These are phyloP conservation scores for Mucor velutinosus DNA, from an alignment of 371 early-diverging fungal genomes.

Conservation along the genomic window DNA sequence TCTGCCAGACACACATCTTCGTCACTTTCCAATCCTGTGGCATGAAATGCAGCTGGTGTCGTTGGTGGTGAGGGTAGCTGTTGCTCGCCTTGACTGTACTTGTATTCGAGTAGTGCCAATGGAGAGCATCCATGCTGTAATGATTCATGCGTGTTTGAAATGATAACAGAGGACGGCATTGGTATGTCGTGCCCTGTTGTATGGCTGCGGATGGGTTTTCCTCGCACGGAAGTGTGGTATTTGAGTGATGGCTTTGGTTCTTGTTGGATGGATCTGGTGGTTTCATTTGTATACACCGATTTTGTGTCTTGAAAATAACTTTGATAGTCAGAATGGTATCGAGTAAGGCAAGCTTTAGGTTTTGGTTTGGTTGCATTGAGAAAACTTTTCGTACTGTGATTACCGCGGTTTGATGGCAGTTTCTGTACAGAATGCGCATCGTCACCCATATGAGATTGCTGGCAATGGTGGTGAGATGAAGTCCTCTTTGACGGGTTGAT, in stretches of 20 bases:
- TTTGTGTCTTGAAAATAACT: constrained; percentile 19
- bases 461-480: not conserved
- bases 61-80: not conserved
- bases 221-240: constrained; percentile 17
- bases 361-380: not conserved
- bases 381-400: not conserved
- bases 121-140: not conserved
- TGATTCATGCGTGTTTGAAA: not conserved
- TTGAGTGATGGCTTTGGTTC: not conserved
- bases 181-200: not conserved
- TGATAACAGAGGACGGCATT: not conserved
- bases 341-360: not conserved
- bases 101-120: not conserved
- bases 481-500: not conserved
- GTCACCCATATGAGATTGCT: not conserved
- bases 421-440: not conserved
- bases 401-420: not conserved
- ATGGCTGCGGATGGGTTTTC: not conserved
- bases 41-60: not conserved
- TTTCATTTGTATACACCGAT: constrained; percentile 13
- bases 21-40: not conserved
- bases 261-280: not conserved
- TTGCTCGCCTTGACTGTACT: not conserved
- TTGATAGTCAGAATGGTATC: not conserved
- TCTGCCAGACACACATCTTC: constrained; percentile 17